Percentiles rank a stretch among this genome's conserved stretches.
These are phyloP conservation scores for Cercospora beticola DNA, from an alignment of 2,329 filamentous ascomycete species.

Conservation along the genomic window DNA sequence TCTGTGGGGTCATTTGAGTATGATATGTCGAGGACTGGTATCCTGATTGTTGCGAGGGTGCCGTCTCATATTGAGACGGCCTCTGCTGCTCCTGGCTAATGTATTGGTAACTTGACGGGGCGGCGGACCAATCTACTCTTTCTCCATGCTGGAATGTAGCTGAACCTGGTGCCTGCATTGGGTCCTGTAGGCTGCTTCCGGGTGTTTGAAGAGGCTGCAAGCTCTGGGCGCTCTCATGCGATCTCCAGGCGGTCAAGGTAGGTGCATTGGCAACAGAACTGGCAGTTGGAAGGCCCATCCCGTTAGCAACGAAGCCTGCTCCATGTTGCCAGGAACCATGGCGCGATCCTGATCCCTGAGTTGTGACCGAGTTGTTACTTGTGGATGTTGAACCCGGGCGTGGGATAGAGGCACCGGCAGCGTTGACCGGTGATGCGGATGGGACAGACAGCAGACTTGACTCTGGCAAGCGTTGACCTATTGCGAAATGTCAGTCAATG, in stretches of 20 bases:
- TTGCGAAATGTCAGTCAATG: constrained; percentile 7
- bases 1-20: constrained; percentile 24
- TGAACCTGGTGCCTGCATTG: constrained; percentile 19
- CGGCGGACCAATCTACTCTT: constrained; percentile 27
- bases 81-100: constrained; percentile 27
- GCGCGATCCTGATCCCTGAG: constrained; percentile 28
- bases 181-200: constrained; percentile 20
- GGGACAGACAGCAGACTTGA: constrained; percentile 26
- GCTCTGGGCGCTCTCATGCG: constrained; percentile 30
- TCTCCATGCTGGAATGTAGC: constrained; percentile 24
- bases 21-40: constrained; percentile 25
- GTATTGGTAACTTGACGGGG: constrained; percentile 29
- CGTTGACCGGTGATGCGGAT: constrained; percentile 28
- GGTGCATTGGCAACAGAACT: constrained; percentile 22
- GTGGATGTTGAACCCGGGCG: constrained; percentile 32
- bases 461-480: constrained; percentile 28
- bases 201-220: constrained; percentile 12
- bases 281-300: constrained; percentile 23
- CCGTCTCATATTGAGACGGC: constrained; percentile 29
- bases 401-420: constrained; percentile 29
- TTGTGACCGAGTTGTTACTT: constrained; percentile 30
- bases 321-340: constrained; percentile 34
- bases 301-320: constrained; percentile 21
- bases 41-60: constrained; percentile 23
- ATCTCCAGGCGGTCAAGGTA: constrained; percentile 32